These are phyloP conservation scores for Hypomontagnella monticulosa DNA, from an alignment of 495 filamentous ascomycete genomes.

Conservation along the genomic window DNA sequence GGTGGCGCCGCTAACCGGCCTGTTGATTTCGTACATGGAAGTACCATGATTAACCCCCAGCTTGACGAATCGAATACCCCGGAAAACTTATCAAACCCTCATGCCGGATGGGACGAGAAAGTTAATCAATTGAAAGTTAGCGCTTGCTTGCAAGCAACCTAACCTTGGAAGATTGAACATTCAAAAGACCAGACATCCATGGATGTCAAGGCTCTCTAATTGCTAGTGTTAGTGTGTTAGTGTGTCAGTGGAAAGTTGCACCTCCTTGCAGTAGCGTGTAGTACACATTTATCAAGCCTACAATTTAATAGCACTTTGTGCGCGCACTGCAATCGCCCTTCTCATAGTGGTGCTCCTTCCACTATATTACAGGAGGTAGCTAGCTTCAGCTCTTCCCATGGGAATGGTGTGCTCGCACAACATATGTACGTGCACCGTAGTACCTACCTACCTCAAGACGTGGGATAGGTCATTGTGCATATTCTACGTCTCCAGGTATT, in stretches of 20 bases:
- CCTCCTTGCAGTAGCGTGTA: too few relatives aligned
- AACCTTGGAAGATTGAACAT: too few relatives aligned
- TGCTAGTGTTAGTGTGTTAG: not conserved
- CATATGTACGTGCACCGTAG: constrained; percentile 23
- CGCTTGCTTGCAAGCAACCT: not conserved
- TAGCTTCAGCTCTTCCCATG: not conserved
- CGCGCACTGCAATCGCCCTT: constrained; percentile 1
- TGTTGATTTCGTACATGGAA: constrained; percentile 9
- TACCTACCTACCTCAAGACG: constrained; percentile 20
- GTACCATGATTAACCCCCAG: not conserved
- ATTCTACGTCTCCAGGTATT: not conserved
- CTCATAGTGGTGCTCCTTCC: constrained; percentile 5
- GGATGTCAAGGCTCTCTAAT: constrained; percentile 2
- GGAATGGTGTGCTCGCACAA: constrained; percentile 39
- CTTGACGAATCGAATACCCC: constrained; percentile 6
- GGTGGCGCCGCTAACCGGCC: constrained; percentile 15
- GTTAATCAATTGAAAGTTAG: constrained; percentile 3
- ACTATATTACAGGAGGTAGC: not conserved
- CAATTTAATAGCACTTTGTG: too few relatives aligned
- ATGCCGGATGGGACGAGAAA: not conserved
- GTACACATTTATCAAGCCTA: not conserved
- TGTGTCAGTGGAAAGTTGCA: too few relatives aligned
- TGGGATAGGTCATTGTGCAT: constrained; percentile 34
- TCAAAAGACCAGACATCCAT: too few relatives aligned
- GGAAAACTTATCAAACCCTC: constrained; percentile 3